Conservation (phyloP, 2,329 filamentous ascomycete species). For the Sclerotinia minor region DNA sequence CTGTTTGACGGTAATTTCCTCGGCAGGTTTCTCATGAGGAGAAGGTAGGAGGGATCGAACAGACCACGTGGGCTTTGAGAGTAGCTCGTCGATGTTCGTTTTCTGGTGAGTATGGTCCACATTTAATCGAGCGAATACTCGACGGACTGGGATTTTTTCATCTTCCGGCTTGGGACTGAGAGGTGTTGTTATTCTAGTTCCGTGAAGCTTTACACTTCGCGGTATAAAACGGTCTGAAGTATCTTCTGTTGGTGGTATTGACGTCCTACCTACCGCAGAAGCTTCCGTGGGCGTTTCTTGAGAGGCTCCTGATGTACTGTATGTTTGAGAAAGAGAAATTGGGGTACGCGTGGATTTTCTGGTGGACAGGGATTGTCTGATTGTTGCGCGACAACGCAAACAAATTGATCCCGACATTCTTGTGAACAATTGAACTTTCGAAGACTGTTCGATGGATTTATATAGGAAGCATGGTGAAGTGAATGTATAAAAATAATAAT, state of each 20-base stretch:
- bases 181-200: conserved; percentile 11
- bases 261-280: not conserved
- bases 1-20: conserved; percentile 57
- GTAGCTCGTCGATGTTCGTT: conserved; percentile 46
- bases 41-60: conserved; percentile 69
- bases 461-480: not conserved
- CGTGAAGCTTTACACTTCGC: conserved; percentile 19
- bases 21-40: conserved; percentile 24
- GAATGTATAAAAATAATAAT: not conserved
- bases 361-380: conserved; percentile 15
- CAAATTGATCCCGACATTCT: conserved; percentile 26
- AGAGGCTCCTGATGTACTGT: conserved; percentile 6
- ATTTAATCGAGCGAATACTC: conserved; percentile 1
- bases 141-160: not conserved
- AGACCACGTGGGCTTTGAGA: conserved; percentile 79
- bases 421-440: not conserved
- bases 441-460: not conserved
- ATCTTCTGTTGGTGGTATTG: not conserved
- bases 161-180: conserved; percentile 18
- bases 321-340: not conserved
- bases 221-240: not conserved
- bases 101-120: conserved; percentile 18
- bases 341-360: not conserved
- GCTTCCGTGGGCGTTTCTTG: not conserved
- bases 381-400: conserved; percentile 30